A percentile compares a stretch with the other conserved stretches of the same genome.
phyloP scores from a whole-genome alignment of 2,329 filamentous ascomycete species.

The Sarocladium oryzae region DNA sequence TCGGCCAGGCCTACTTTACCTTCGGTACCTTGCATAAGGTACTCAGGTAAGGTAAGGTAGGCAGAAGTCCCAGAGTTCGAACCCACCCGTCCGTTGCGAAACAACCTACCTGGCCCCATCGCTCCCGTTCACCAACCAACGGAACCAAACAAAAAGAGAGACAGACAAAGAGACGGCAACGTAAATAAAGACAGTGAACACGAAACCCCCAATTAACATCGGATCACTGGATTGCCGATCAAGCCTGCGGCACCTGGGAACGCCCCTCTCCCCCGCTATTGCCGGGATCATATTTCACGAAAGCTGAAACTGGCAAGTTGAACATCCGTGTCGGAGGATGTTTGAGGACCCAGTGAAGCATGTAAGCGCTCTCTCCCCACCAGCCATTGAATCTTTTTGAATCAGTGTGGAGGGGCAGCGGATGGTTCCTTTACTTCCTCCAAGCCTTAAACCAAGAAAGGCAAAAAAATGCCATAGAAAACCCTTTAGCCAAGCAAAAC shows the following conservation, averaged over 20 bases:
- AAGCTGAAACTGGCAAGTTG: slow-evolving; percentile 7
- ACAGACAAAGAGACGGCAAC: neutral
- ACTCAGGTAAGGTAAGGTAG: neutral
- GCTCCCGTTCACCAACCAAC: neutral
- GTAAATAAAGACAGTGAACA: neutral
- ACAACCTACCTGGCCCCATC: too few relatives aligned
- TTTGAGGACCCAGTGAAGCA: too few relatives aligned
- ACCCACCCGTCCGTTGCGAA: too few relatives aligned
- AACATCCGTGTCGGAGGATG: slow-evolving; percentile 10
- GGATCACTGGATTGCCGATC: slow-evolving; percentile 2
- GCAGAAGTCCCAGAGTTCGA: too few relatives aligned
- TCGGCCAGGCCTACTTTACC: too few relatives aligned
- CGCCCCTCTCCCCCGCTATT: neutral
- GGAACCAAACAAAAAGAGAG: neutral
- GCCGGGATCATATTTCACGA: neutral
- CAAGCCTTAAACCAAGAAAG: neutral
- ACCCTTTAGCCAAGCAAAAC: too few relatives aligned
- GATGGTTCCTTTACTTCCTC: neutral
- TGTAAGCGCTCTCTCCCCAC: too few relatives aligned
- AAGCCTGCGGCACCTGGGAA: neutral
- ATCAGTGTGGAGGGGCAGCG: too few relatives aligned
- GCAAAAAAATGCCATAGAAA: too few relatives aligned
- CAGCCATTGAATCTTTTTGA: neutral
- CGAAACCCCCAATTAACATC: neutral
- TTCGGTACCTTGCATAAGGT: too few relatives aligned